phyloP scores from a whole-genome alignment of 208 protist genomes.

The Leishmania lainsoni region DNA sequence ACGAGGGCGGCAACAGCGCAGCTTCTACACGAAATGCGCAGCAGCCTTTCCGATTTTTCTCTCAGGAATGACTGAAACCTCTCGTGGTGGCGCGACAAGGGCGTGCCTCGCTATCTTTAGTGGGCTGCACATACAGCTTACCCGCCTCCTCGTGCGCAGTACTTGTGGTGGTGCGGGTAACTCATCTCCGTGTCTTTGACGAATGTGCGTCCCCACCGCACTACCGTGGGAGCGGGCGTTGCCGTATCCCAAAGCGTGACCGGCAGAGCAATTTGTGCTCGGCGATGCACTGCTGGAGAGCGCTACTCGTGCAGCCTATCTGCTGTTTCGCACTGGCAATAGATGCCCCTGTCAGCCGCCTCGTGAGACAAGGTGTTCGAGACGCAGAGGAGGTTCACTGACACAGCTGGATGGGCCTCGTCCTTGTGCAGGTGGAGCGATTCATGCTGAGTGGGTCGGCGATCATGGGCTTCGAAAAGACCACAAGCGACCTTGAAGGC shows the following conservation, averaged over 20 bases:
- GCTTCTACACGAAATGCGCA: no score
- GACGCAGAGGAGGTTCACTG: not conserved
- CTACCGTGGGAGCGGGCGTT: constrained; percentile 40
- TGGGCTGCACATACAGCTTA: constrained; percentile 35
- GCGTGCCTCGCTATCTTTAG: constrained; percentile 27
- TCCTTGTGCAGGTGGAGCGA: constrained; percentile 14
- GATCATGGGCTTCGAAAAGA: not conserved
- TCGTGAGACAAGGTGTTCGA: constrained; percentile 11
- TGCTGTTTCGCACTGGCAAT: constrained; percentile 46
- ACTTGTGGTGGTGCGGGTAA: constrained; percentile 36
- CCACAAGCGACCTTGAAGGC: no score
- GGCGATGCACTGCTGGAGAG: constrained; percentile 39
- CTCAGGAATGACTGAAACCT: constrained; percentile 45
- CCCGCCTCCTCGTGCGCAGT: constrained; percentile 21
- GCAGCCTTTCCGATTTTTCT: no score
- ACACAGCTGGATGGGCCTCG: not conserved
- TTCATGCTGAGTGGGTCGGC: not conserved
- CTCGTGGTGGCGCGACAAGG: constrained; percentile 34
- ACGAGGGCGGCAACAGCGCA: not conserved
- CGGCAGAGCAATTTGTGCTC: constrained; percentile 48
- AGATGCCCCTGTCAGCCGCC: constrained; percentile 4
- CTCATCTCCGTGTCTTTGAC: constrained; percentile 39
- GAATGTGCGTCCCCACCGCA: constrained; percentile 20
- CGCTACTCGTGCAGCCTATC: constrained; percentile 33
- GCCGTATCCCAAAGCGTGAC: constrained; percentile 49